Base-by-base conservation (phyloP, 352 stramenopile genomes). In the Phytophthora colocasiae region DNA sequence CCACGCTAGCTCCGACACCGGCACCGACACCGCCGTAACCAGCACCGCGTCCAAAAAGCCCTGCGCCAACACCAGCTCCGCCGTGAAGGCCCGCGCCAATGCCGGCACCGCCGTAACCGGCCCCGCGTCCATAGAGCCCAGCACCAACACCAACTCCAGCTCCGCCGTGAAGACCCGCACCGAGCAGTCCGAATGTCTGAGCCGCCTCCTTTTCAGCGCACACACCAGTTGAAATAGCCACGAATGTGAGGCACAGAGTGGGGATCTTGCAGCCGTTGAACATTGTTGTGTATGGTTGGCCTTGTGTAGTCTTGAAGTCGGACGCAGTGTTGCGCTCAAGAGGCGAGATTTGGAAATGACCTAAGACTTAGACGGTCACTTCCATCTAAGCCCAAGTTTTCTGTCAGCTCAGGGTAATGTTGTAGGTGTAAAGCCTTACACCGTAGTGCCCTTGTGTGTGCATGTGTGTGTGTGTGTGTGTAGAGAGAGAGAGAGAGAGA, bases 181-280 rank as follows among this genome's bases (percentile, higher is more conserved):
- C 51, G 38, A 68, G 60, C 2, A 53, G 38, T 7, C 60, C 60
- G 44, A 68, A 68, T 14, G 60, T 69, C 19, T 63, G 45, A 4
- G 60, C 46, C 10, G 46, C 52, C 52, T 69, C 61, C 17, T 58
- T n/a, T 44, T 63, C 22, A 15, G 52, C 61, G 46, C 58, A 17
- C 3, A n/a, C 38, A 4, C 38, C 38, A 7, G 9, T 47, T 1
- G 27, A 53, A 29, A 69, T 34, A 5, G 61, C 61, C 22, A 38
- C 22, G 44, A 39, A 46, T 38, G 29, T 45, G 52, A 69, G 34
- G 52, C 51, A 69, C 19, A 69, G 12, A n/a, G 52, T 19, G 46
- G 19, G 11, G 39, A 69, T 58, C 36, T 69, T 69, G 36, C 39
- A 54, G 27, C 29, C 50, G 50, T 10, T 54, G 29, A 63, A 63